Conservation (phyloP, 2,329 filamentous ascomycete genomes). For the Colletotrichum australisinense region DNA sequence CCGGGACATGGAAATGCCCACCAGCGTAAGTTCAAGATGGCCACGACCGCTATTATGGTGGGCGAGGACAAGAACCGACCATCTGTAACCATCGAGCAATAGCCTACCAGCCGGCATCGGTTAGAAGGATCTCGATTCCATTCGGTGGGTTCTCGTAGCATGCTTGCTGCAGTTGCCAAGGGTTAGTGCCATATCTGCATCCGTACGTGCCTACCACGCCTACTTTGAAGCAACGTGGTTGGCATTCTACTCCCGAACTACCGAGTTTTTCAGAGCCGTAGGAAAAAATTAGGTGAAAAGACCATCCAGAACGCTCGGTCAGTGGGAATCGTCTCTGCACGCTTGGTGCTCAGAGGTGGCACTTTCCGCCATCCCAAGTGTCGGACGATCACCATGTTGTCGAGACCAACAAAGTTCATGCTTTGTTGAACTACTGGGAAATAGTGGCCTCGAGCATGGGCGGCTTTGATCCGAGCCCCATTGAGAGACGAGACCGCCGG, state of each 20-base stretch:
- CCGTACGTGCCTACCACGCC: not conserved
- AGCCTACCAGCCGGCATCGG: not conserved
- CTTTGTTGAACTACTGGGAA: conserved; percentile 15
- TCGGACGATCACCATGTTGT: conserved; percentile 23
- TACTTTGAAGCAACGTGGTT: not conserved
- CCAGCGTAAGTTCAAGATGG: not conserved
- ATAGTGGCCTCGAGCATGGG: conserved; percentile 12
- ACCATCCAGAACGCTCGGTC: not conserved
- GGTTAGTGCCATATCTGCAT: not conserved
- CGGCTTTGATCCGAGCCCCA: conserved; percentile 16
- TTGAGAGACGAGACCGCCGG: conserved; percentile 17
- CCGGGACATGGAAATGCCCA: not conserved
- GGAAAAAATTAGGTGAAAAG: not conserved
- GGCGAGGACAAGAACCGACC: not conserved
- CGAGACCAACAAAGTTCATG: conserved; percentile 22
- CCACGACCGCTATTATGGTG: not conserved
- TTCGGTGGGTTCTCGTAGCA: conserved; percentile 6
- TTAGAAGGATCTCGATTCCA: not conserved
- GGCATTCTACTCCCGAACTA: not conserved
- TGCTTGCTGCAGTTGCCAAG: not conserved
- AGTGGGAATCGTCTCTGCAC: conserved; percentile 19
- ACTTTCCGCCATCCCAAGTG: conserved; percentile 23
- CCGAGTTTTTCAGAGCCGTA: not conserved
- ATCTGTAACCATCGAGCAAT: not conserved
- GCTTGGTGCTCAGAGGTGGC: not conserved